Percentiles rank a stretch among this genome's conserved stretches.
These are phyloP conservation scores for Kewa caespitosa DNA, from an alignment of 179 eudicot genomes.

Conservation along the genomic window DNA sequence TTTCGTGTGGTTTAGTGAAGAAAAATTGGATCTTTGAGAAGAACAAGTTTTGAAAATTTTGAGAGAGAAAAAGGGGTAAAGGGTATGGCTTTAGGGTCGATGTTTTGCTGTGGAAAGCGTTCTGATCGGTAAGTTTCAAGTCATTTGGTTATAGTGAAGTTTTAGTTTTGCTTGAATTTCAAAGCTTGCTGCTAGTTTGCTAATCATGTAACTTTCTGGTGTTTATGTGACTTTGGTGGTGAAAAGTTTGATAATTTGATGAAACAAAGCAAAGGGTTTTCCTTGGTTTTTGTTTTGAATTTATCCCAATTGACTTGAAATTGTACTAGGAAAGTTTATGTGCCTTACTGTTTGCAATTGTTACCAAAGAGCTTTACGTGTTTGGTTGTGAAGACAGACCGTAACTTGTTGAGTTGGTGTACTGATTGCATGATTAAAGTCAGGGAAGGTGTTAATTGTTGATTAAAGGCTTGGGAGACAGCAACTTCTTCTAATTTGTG, in stretches of 20 bases:
- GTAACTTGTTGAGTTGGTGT: background rate
- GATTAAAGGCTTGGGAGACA: background rate
- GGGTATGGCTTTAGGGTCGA: conserved; percentile 47
- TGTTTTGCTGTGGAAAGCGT: conserved; percentile 56
- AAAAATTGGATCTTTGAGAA: conserved; percentile 15
- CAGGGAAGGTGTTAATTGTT: background rate
- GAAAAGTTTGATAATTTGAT: background rate
- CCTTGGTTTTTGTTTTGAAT: background rate
- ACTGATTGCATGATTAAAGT: background rate
- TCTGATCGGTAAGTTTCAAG: conserved; percentile 48
- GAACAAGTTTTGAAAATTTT: background rate
- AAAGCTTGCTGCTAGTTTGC: background rate
- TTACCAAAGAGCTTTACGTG: background rate
- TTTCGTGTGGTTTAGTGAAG: background rate
- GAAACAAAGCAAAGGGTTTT: too few species aligned
- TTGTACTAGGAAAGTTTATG: too few species aligned
- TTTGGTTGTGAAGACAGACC: background rate
- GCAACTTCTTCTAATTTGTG: background rate
- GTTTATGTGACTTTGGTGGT: background rate
- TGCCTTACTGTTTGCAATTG: background rate
- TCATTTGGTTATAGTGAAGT: conserved; percentile 1
- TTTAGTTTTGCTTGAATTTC: background rate
- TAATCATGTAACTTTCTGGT: background rate
- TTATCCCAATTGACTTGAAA: background rate
- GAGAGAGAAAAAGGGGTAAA: background rate